Conservation (phyloP, 768 basidiomycete species). For the Leccinum barrowsii region DNA sequence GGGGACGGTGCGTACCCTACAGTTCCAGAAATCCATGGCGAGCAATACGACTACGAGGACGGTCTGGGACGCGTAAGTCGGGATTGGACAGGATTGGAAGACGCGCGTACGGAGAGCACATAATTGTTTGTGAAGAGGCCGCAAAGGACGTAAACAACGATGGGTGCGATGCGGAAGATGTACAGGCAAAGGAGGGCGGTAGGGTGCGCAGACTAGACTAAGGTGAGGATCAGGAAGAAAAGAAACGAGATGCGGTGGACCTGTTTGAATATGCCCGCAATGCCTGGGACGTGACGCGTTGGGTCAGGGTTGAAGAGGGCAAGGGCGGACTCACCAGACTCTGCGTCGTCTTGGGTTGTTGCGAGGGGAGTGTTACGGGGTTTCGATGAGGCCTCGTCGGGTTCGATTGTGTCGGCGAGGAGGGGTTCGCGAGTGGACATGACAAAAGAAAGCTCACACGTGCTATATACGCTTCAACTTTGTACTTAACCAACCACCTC, state of each 20-base stretch:
- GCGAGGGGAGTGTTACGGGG: constrained; percentile 44
- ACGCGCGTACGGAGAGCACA: constrained; percentile 76
- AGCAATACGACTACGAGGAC: constrained; percentile 91
- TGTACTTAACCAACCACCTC: constrained; percentile 4
- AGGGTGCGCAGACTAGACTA: constrained; percentile 70
- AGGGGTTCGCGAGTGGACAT: constrained; percentile 67
- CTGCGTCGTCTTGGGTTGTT: constrained; percentile 28
- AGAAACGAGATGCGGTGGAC: constrained; percentile 33
- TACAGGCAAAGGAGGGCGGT: constrained; percentile 84
- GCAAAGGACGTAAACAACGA: constrained; percentile 89
- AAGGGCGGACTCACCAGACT: not conserved
- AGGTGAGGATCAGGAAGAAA: constrained; percentile 13
- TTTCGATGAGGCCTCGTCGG: constrained; percentile 59
- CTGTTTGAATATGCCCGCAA: constrained; percentile 76
- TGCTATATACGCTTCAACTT: constrained; percentile 10
- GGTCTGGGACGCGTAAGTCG: constrained; percentile 44
- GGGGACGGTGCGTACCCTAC: constrained; percentile 52
- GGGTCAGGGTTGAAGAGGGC: not conserved
- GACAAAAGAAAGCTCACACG: not conserved
- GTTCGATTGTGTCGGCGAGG: constrained; percentile 73
- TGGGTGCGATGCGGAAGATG: constrained; percentile 83
- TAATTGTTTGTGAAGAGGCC: constrained; percentile 89
- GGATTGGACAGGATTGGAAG: not conserved
- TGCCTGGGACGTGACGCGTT: constrained; percentile 38
- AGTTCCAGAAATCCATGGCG: constrained; percentile 99